Evolutionary conservation across 2,329 filamentous ascomycete species (phyloP), one percentile per base, ranked within the genome.

Genomic region (Nothophaeocryptopus gaeumannii): DNA sequence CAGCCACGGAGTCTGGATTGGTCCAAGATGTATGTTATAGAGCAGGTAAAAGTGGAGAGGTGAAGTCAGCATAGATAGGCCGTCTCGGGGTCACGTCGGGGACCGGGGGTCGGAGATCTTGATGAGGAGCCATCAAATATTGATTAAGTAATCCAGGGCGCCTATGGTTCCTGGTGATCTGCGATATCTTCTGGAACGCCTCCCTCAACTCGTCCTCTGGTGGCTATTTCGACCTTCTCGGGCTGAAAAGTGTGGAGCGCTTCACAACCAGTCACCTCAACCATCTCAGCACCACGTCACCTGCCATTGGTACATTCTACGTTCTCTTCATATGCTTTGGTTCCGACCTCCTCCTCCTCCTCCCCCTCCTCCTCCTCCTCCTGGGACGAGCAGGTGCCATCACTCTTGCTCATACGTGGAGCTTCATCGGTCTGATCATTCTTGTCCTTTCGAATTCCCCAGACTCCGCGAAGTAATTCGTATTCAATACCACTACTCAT

Each of bases 271-370:
- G 74, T 1, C 68, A 67, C 10, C 62, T 82, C 41, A 82, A 81
- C 58, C 70, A 79, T 42, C 66, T 81, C 1, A 76, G 76, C 1
- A 71, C 77, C 2, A 77, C 77, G 7, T 71, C 77, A 0, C 78
- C 79, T 0, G 79, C 72, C 0, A 58, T 83, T 0, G 80, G 79
- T 0, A 82, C 82, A 2, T 75, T 82, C 47, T 83, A 79, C 56
- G 76, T 73, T 0, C 65, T 82, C 0, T 69, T 77, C 35, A 70
- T 80, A 20, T 78, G 75, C 59, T 83, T 83, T 54, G 69, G 72
- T 0, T 79, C 78, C 0, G 80, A 81, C 61, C 68, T 81, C 1
- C 56, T 78, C 2, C n/a, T n/a, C 61, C 68, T 81, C 1, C 56
- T 78, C 61, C 68, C 81, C 1, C 56, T 78, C 61, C 68, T 81